Evolutionary conservation across 306 rosid genomes (phyloP).

Genomic region (Gleditsia sinensis): DNA sequence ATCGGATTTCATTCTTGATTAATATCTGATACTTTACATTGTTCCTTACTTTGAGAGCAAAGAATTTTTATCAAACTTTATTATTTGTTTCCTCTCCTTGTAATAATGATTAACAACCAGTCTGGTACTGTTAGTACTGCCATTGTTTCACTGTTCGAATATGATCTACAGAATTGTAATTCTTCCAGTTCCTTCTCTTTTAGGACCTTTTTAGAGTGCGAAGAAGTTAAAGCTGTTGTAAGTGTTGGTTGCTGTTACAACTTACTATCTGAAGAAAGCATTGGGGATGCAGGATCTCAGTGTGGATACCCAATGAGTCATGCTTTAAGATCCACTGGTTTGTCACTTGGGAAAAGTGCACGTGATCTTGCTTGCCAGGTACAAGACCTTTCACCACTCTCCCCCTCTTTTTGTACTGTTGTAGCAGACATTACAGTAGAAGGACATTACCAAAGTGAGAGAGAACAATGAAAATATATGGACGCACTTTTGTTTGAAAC

Average conservation of each 20-base stretch:
- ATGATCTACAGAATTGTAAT: conserved; percentile 25
- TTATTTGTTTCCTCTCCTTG: conserved; percentile 15
- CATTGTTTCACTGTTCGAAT: not conserved
- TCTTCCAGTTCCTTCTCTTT: conserved; percentile 30
- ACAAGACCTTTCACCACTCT: conserved; percentile 16
- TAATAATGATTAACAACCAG: conserved; percentile 3
- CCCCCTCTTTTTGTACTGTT: not conserved
- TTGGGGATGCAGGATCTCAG: conserved; percentile 43
- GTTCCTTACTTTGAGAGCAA: not conserved
- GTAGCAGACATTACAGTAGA: not conserved
- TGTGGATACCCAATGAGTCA: conserved; percentile 86
- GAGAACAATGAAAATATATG: conserved; percentile 1
- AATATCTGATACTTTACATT: not conserved
- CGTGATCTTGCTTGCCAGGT: conserved; percentile 98
- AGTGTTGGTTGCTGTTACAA: conserved; percentile 95
- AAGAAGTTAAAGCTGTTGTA: conserved; percentile 85
- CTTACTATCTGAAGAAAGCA: conserved; percentile 73
- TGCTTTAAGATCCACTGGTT: conserved; percentile 61
- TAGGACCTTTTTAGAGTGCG: conserved; percentile 79
- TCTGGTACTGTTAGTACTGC: conserved; percentile 3
- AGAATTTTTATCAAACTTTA: conserved; percentile 1
- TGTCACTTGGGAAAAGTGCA: conserved; percentile 77
- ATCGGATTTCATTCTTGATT: conserved; percentile 8
- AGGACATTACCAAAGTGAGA: not conserved
- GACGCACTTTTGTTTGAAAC: not conserved